Base-by-base conservation (phyloP, 2,329 filamentous ascomycete species). In the Aspergillus fischeri region DNA sequence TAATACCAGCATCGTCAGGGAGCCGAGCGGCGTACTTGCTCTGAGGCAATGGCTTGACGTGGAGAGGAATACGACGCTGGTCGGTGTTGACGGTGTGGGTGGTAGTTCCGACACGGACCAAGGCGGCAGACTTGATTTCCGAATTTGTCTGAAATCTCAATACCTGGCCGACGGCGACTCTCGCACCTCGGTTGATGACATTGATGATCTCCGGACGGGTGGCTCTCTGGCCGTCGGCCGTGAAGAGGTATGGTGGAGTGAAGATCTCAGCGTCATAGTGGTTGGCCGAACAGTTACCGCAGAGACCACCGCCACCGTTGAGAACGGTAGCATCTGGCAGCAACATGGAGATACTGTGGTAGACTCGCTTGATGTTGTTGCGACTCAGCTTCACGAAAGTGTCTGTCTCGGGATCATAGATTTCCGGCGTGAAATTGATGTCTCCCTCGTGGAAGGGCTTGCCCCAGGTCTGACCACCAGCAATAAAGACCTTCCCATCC, bases 21-120 rank as follows among this genome's bases (percentile, higher is more conserved):
- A 83, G 67, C 1, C 28, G 3, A 2, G 35, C 50, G 4, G 10
- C 53, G 9, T 53, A 56, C 14, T 27, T 24, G 17, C 35, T 49
- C 4, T 8, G 7, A 27, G 4, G 9, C 5, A 10, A 4, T 6
- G 3, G 3, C 3, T 38, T 21, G 17, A 35, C 6, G 5, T 65
- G 71, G 24, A 83, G 67, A 10, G 80, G 73, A 51, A 86, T 72
- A 7, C 83, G 77, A n/a, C 83, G 70, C 71, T 85, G 83, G 65
- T 86, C 84, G 0, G 79, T 85, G 62, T 86, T 82, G 50, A 85
- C 76, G 1, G 81, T 78, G 66, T 85, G 83, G 1, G 83, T 86
- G 3, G 73, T 72, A 3, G 74, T 77, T 1, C 81, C 78, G 49
- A 78, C 75, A 5, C 83, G 74, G 28, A 86, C 67, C 14, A 85